Evolutionary conservation across 2,329 filamentous ascomycete species (phyloP).

Genomic region (Aspergillus vadensis): DNA sequence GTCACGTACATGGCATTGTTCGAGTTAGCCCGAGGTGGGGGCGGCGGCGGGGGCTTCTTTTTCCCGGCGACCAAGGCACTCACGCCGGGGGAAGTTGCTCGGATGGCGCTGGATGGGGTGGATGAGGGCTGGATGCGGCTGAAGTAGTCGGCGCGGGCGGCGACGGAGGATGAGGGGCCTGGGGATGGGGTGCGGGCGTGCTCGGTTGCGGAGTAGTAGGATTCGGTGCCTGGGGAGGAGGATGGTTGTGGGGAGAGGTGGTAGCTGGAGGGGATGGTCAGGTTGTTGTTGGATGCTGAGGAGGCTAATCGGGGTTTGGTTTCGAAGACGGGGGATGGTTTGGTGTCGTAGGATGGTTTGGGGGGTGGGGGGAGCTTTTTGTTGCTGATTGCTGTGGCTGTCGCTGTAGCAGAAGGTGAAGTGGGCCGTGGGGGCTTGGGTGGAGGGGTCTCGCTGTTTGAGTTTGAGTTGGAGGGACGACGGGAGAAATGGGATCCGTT

Average conservation of each 20-base stretch:
- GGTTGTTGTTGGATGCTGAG: slow-evolving; percentile 15
- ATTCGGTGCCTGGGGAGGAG: slow-evolving; percentile 9
- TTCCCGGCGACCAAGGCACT: slow-evolving; percentile 47
- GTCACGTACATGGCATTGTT: slow-evolving; percentile 61
- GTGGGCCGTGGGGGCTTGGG: slow-evolving; percentile 6
- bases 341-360: slow-evolving; percentile 10
- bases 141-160: slow-evolving; percentile 45
- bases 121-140: slow-evolving; percentile 31
- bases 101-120: slow-evolving; percentile 30
- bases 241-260: slow-evolving; percentile 12
- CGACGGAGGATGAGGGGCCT: slow-evolving; percentile 39
- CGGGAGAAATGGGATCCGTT: slow-evolving; percentile 19
- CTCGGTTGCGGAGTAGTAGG: slow-evolving; percentile 33
- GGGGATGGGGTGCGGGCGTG: slow-evolving; percentile 30
- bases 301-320: slow-evolving; percentile 18
- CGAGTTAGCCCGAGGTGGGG: slow-evolving; percentile 61
- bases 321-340: slow-evolving; percentile 11
- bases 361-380: slow-evolving; percentile 22
- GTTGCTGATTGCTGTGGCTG: too few relatives aligned
- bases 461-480: slow-evolving; percentile 29
- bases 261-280: slow-evolving; percentile 7
- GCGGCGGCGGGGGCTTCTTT: slow-evolving; percentile 77
- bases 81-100: background rate
- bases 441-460: slow-evolving; percentile 37
- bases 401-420: slow-evolving; percentile 6